A percentile compares a stretch with the other conserved stretches of the same genome.
Evolutionary conservation across 768 basidiomycete species (phyloP).

Genomic region (Collybiopsis luxurians): DNA sequence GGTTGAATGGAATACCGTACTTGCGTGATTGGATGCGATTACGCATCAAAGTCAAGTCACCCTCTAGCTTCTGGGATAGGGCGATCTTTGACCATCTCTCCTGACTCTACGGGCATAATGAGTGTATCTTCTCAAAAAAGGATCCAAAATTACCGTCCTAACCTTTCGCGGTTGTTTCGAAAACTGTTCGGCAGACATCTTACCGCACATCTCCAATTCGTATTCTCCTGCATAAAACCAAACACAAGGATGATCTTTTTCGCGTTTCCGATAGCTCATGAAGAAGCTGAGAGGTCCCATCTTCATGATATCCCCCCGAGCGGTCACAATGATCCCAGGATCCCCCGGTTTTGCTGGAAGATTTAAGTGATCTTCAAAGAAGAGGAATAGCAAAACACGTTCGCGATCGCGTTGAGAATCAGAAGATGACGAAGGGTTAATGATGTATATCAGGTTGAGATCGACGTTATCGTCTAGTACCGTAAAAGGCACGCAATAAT

Average conservation of each 20-base stretch:
- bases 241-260: background rate
- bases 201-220: background rate
- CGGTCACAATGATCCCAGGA: conserved; percentile 1
- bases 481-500: no score
- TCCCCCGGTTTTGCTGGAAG: conserved; percentile 1
- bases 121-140: background rate
- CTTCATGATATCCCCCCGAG: background rate
- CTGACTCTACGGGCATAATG: background rate
- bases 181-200: background rate
- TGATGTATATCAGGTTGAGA: no score
- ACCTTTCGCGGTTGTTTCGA: background rate
- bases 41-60: background rate
- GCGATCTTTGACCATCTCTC: background rate
- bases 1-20: background rate
- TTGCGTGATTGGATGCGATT: background rate
- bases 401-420: no score
- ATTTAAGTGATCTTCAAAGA: no score
- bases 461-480: no score
- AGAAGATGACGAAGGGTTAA: no score
- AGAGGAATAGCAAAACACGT: no score
- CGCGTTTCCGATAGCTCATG: background rate
- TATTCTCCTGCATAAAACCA: conserved; percentile 4
- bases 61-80: background rate
- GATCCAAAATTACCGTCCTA: background rate
- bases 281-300: background rate